Evolutionary conservation across 2,329 filamentous ascomycete species (phyloP).

Genomic region (Fusarium secorum): DNA sequence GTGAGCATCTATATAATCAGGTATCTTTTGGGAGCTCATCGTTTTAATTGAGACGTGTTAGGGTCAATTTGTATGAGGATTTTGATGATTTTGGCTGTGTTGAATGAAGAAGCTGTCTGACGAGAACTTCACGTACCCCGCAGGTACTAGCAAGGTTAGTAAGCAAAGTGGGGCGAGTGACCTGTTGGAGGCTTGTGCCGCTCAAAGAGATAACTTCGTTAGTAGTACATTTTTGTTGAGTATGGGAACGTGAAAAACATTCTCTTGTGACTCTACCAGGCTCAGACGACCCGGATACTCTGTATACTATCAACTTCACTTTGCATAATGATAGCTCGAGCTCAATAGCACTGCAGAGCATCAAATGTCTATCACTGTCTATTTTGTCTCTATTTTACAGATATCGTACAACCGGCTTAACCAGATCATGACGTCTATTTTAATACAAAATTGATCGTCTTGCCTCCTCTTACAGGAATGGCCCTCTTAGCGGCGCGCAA

Average conservation of each 20-base stretch:
- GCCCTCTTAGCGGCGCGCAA: conserved; percentile 66
- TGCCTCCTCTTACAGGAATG: conserved; percentile 72
- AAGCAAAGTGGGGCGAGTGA: too few species aligned
- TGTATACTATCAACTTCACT: background rate
- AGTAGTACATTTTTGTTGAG: background rate
- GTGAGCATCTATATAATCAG: too few species aligned
- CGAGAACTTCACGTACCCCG: too few species aligned
- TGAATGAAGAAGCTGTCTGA: too few species aligned
- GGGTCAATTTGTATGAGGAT: too few species aligned
- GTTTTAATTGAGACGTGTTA: too few species aligned
- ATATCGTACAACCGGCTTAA: conserved; percentile 9
- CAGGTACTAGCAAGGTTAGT: too few species aligned
- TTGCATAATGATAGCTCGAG: background rate
- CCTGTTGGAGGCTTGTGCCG: too few species aligned
- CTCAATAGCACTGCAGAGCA: background rate
- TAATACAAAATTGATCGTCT: conserved; percentile 78
- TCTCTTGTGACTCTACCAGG: background rate
- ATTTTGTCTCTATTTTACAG: conserved; percentile 17
- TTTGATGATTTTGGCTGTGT: too few species aligned
- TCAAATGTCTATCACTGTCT: conserved; percentile 2
- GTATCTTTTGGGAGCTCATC: too few species aligned
- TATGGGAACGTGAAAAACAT: background rate
- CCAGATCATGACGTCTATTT: background rate
- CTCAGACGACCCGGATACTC: background rate
- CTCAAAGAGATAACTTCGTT: background rate